Base-by-base conservation (phyloP, 129 eudicot genomes). In the Cynara cardunculus region DNA sequence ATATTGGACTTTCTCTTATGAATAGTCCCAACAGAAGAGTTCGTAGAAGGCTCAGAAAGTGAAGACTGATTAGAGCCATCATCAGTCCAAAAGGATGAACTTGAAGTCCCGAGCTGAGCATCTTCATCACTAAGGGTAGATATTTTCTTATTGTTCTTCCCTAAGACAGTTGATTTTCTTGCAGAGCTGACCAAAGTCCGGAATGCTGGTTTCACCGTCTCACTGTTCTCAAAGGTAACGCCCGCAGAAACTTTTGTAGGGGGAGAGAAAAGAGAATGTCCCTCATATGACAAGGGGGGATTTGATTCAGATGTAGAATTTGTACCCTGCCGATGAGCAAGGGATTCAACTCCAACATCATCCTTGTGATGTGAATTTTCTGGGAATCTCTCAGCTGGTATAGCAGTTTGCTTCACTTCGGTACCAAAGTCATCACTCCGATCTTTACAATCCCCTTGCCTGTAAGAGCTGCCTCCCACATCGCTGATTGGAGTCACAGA, bases 1-100 rank as follows among this genome's bases (percentile, higher is more conserved):
- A 19, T 66, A 41, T 32, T 80, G 37, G 84, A 32, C 76, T 77
- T 90, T 78, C 65, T 76, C 26, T 65, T 72, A 66, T 41, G 74
- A 49, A 85, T 37, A 53, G 81, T 67, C 69, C 93, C 91, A 73
- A 82, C 90, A 88, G 90, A 82, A 35, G 89, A 44, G 78, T 77
- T 79, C 31, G 83, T 81, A 44, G 90, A 84, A 81, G 90, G 82
- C 73, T 83, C 89, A 46, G 87, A 74, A 72, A 78, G 53, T 66
- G 83, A 81, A 72, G 87, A 79, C 72, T 82, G 74, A 19, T 73
- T 84, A 28, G 87, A 79, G 81, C 81, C 80, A 78, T 79, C 79
- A 81, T 69, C 77, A 72, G 81, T 82, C 80, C 69, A 82, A 81
- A 73, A 77, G 22, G 88, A 84, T 30, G 89, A 82, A 28, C 78